Evolutionary conservation across 1,139 yeast species (phyloP), one percentile per base, ranked within the genome.

Genomic region (Saccharomyces hybrid): DNA sequence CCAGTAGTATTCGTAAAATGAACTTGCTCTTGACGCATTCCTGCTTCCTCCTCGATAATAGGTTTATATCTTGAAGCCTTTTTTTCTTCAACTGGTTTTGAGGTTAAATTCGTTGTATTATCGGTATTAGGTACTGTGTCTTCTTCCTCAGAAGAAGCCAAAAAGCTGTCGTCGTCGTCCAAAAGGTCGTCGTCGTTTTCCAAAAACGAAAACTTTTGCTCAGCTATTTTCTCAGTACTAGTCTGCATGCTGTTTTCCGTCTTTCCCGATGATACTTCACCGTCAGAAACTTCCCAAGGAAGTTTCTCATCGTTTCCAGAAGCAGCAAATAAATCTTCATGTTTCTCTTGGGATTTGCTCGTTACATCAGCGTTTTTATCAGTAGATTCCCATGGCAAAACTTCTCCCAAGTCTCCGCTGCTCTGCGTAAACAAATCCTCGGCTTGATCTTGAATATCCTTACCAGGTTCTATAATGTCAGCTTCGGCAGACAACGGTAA

Each of bases 171-270:
- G 42, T 64, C 64, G 31, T 66, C 71, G 50, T 61, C 67, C 27
- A 67, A 56, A 2, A 65, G 55, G 46, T 63, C 67, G 44, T 66
- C 67, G 44, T 65, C 69, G n/a, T 64, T 61, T 13, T 65, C 64
- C 41, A 64, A 49, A 50, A 66, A 66, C 0, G 67, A 64, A 47
- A 65, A 65, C 47, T 64, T 65, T 47, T 61, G 56, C 44, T 38
- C 44, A 16, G 23, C 5, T 3, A 48, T 28, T 31, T 31, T 47
- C 2, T 49, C 28, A 41, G 38, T 28, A 34, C 13, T 46, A 11
- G 31, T 23, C 20, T 48, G 29, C 11, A 14, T 48, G 20, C 46
- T 38, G 20, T 31, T 26, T 38, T 25, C 46, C 26, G 29, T 25
- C 5, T 6, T 34, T 26, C 47, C 53, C 5, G 23, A 47, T 11